Evolutionary conservation across 768 basidiomycete species (phyloP).

Genomic region (Rhizopogon salebrosus): DNA sequence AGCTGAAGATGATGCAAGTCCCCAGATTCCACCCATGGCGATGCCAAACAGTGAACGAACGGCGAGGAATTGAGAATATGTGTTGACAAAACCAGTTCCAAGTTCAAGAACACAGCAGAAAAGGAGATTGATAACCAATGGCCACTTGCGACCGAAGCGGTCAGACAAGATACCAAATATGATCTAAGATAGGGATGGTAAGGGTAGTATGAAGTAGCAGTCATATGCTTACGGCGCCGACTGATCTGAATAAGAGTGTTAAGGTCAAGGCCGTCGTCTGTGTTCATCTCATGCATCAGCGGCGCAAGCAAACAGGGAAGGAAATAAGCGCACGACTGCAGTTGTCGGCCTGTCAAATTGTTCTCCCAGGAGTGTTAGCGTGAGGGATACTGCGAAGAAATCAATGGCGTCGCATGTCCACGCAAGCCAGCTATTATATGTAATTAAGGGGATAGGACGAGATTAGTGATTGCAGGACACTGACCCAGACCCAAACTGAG

Average conservation of each 20-base stretch:
- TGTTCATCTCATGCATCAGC: background rate
- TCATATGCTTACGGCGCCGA: slow-evolving; percentile 50
- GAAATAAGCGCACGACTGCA: slow-evolving; percentile 35
- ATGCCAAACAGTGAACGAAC: slow-evolving; percentile 81
- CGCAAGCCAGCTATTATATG: slow-evolving; percentile 58
- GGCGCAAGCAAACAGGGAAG: background rate
- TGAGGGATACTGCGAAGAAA: slow-evolving; percentile 75
- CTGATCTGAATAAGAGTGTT: slow-evolving; percentile 86
- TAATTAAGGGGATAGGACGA: background rate
- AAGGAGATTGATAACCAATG: slow-evolving; percentile 70
- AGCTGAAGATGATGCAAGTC: slow-evolving; percentile 72
- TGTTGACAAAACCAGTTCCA: slow-evolving; percentile 75
- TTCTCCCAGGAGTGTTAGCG: slow-evolving; percentile 36
- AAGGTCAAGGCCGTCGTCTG: slow-evolving; percentile 83
- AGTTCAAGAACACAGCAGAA: slow-evolving; percentile 71
- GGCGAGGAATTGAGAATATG: slow-evolving; percentile 74
- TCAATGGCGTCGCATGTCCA: slow-evolving; percentile 88
- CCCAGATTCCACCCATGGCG: slow-evolving; percentile 90
- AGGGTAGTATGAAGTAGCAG: background rate
- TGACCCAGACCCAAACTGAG: slow-evolving; percentile 56
- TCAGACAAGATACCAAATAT: slow-evolving; percentile 85
- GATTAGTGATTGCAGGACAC: background rate
- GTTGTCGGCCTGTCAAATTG: slow-evolving; percentile 43
- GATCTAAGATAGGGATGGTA: slow-evolving; percentile 26
- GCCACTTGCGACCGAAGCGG: slow-evolving; percentile 93